Base-by-base conservation (phyloP, 352 stramenopile species). In the Phytophthora tentaculata region DNA sequence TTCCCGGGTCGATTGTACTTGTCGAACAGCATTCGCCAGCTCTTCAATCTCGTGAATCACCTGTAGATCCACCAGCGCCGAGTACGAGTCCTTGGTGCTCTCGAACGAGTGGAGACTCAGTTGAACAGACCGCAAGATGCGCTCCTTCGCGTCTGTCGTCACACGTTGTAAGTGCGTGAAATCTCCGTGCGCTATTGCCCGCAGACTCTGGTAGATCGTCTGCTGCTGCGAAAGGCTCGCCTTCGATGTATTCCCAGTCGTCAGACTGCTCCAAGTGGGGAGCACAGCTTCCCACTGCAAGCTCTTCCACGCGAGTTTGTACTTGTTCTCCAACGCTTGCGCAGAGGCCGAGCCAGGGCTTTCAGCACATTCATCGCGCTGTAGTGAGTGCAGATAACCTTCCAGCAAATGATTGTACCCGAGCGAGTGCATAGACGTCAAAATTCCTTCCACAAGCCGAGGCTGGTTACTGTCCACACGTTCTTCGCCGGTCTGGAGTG, bases 301-400 rank as follows among this genome's bases (percentile, higher is more conserved):
- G 32, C 64, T 86, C 50, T 89, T 91, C 89, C 89, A 96, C 1
- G 87, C 86, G 20, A 92, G 64, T 56, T 94, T 79, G 60, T 90
- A 96, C 26, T 86, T 84, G 63, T 91, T 77, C 43, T 93, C 78
- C 55, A 65, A 68, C 5, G 64, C 56, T 67, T 77, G 73, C 9
- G 43, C 24, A 60, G 44, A 60, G 57, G n/a, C 37, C 1, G 43
- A 62, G 1, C n/a, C 29, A 29, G 29, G 44, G 13, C 8, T 28
- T 39, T 43, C 22, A 2, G 2, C 22, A 62, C 8, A 24, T 8
- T 13, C 41, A 22, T 47, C 43, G 14, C n/a, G 48, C 17, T 75
- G 56, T n/a, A 74, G 47, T 5, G 77, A 86, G 23, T 80, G 52
- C 20, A 92, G 59, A 41, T 91, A 90, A 8, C 77, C 73, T 19